Conservation (phyloP, 2,329 filamentous ascomycete species). For the Sporothrix curviconia region DNA sequence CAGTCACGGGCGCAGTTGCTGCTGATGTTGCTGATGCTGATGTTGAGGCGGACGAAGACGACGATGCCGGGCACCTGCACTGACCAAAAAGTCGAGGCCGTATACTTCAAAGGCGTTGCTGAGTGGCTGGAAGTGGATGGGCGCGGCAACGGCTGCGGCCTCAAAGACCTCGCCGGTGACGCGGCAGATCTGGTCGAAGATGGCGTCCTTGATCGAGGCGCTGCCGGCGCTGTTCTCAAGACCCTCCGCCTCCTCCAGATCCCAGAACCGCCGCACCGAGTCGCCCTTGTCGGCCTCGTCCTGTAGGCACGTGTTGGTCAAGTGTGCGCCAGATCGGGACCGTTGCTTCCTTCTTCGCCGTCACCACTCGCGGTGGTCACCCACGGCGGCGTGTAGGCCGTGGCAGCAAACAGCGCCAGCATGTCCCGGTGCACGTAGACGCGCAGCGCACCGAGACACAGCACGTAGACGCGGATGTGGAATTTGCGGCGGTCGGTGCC, state of each 20-base stretch:
- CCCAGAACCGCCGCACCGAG: slow-evolving; percentile 63
- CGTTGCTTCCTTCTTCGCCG: slow-evolving; percentile 33
- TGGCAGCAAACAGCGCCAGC: slow-evolving; percentile 85
- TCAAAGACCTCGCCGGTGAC: slow-evolving; percentile 76
- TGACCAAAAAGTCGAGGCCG: slow-evolving; percentile 84
- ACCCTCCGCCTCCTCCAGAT: slow-evolving; percentile 38
- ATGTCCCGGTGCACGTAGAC: slow-evolving; percentile 85
- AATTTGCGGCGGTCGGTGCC: slow-evolving; percentile 69
- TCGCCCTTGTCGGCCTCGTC: slow-evolving; percentile 51
- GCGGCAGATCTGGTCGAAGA: slow-evolving; percentile 68
- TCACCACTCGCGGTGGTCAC: slow-evolving; percentile 24
- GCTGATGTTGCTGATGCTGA: too few species aligned
- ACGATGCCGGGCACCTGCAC: slow-evolving; percentile 32
- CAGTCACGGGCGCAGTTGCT: slow-evolving; percentile 43
- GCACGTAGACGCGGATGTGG: slow-evolving; percentile 87
- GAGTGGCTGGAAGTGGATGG: slow-evolving; percentile 84
- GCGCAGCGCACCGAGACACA: slow-evolving; percentile 69
- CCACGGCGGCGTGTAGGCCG: slow-evolving; percentile 63
- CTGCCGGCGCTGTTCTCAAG: slow-evolving; percentile 13
- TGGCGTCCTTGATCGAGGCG: slow-evolving; percentile 37
- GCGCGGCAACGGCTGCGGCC: slow-evolving; percentile 76
- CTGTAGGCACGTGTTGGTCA: slow-evolving; percentile 96
- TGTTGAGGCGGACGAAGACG: neutral
- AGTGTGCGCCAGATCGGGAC: slow-evolving; percentile 61
- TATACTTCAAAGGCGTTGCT: slow-evolving; percentile 88